Percentiles rank a stretch among this genome's conserved stretches.
phyloP scores from a whole-genome alignment of 2,329 filamentous ascomycete species.

The Stagonosporopsis rhizophila region DNA sequence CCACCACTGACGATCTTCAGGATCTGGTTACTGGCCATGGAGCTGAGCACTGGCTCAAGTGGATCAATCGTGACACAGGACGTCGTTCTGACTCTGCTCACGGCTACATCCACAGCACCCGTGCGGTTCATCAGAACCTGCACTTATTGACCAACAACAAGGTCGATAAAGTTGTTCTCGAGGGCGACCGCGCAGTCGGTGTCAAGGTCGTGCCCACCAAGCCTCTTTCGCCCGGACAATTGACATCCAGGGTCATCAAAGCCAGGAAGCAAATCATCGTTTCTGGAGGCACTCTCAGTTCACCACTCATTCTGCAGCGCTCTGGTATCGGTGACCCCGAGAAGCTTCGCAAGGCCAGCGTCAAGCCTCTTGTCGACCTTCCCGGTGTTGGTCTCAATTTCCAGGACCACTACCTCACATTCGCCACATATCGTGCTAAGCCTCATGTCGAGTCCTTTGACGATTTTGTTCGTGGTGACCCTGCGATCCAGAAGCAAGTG shows the following conservation, averaged over 20 bases:
- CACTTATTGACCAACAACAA: conserved; percentile 79
- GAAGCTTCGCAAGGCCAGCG: conserved; percentile 72
- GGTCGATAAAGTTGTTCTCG: conserved; percentile 76
- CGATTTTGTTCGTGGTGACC: conserved; percentile 77
- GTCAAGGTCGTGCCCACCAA: conserved; percentile 76
- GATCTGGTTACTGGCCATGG: conserved; percentile 72
- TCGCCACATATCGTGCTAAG: conserved; percentile 74
- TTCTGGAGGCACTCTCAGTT: conserved; percentile 75
- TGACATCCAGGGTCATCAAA: conserved; percentile 64
- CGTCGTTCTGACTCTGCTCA: conserved; percentile 79
- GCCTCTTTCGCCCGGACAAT: conserved; percentile 64
- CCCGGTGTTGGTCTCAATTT: conserved; percentile 79
- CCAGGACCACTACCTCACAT: conserved; percentile 78
- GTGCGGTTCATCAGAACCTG: conserved; percentile 72
- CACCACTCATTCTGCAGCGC: conserved; percentile 76
- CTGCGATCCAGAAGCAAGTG: conserved; percentile 74
- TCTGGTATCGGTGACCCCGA: conserved; percentile 76
- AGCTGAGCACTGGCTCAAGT: conserved; percentile 84
- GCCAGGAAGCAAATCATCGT: conserved; percentile 79
- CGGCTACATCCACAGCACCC: conserved; percentile 78
- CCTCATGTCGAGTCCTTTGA: conserved; percentile 80
- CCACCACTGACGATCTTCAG: conserved; percentile 76
- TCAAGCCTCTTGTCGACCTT: conserved; percentile 73
- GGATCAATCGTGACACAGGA: conserved; percentile 76
- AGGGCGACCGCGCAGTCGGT: conserved; percentile 73